Evolutionary conservation across 768 basidiomycete species (phyloP).

Genomic region (Nidularia sp.): DNA sequence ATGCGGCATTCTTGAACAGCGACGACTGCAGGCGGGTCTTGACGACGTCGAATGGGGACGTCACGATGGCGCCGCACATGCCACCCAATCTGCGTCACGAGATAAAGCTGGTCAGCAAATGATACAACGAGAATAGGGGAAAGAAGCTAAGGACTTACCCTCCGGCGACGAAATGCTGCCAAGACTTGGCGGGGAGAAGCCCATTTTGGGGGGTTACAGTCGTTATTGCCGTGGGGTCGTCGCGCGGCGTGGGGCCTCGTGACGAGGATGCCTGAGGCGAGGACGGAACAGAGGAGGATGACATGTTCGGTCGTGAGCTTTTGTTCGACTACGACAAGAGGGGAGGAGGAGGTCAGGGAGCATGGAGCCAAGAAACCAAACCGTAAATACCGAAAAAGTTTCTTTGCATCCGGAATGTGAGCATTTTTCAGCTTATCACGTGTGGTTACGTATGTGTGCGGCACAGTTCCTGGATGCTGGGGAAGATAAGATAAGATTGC

Average conservation of each 20-base stretch:
- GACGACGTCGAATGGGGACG: constrained; percentile 96
- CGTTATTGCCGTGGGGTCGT: not conserved
- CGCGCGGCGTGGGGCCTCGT: not conserved
- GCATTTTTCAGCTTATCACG: no score
- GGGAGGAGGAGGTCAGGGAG: no score
- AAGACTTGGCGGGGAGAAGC: constrained; percentile 69
- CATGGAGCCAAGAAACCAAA: no score
- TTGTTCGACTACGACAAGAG: no score
- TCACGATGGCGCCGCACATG: constrained; percentile 96
- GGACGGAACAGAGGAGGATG: no score
- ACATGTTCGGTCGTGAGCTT: no score
- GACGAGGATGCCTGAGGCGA: no score
- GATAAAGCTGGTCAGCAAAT: not conserved
- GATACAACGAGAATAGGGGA: constrained; percentile 3
- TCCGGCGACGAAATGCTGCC: constrained; percentile 82
- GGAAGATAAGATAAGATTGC: no score
- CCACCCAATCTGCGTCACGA: constrained; percentile 70
- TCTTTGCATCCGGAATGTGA: no score
- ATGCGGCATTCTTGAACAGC: constrained; percentile 54
- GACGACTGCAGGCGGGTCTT: constrained; percentile 95
- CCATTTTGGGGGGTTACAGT: constrained; percentile 23
- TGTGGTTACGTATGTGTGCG: no score
- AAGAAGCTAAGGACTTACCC: constrained; percentile 43
- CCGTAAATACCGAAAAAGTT: no score
- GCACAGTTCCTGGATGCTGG: no score